Conservation (phyloP, 495 filamentous ascomycete genomes). For the Hypomontagnella submonticulosa region DNA sequence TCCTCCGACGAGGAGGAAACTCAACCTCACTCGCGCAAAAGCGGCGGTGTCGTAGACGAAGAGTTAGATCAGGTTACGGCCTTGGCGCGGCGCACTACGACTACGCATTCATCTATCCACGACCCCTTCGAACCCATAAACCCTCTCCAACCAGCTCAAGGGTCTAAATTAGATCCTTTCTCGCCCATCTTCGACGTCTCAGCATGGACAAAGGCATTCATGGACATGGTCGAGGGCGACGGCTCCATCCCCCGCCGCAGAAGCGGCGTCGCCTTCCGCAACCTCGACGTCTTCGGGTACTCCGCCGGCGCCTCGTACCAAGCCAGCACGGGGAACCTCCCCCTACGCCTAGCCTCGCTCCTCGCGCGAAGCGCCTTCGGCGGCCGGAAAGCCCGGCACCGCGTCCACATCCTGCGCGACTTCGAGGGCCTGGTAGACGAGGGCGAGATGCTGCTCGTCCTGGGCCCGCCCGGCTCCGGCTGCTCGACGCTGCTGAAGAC, state of each 20-base stretch:
- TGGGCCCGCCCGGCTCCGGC: slow-evolving; percentile 81
- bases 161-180: slow-evolving; percentile 56
- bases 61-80: slow-evolving; percentile 11
- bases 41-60: slow-evolving; percentile 16
- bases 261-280: slow-evolving; percentile 64
- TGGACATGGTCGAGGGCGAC: slow-evolving; percentile 56
- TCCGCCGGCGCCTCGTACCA: slow-evolving; percentile 82
- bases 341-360: slow-evolving; percentile 49
- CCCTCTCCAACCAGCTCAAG: neutral
- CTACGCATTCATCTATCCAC: slow-evolving; percentile 27
- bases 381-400: slow-evolving; percentile 61
- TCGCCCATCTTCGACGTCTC: slow-evolving; percentile 63
- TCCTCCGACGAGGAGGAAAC: neutral
- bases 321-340: slow-evolving; percentile 74
- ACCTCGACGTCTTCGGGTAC: slow-evolving; percentile 80
- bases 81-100: slow-evolving; percentile 9
- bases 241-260: slow-evolving; percentile 60
- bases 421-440: slow-evolving; percentile 79
- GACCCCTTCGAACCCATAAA: slow-evolving; percentile 11
- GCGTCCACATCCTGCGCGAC: slow-evolving; percentile 72
- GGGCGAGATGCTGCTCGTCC: slow-evolving; percentile 83
- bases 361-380: slow-evolving; percentile 54
- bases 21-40: neutral
- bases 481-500: slow-evolving; percentile 85
- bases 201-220: slow-evolving; percentile 66